phyloP scores from a whole-genome alignment of 2,329 filamentous ascomycete species.

The Aureobasidium sp. region DNA sequence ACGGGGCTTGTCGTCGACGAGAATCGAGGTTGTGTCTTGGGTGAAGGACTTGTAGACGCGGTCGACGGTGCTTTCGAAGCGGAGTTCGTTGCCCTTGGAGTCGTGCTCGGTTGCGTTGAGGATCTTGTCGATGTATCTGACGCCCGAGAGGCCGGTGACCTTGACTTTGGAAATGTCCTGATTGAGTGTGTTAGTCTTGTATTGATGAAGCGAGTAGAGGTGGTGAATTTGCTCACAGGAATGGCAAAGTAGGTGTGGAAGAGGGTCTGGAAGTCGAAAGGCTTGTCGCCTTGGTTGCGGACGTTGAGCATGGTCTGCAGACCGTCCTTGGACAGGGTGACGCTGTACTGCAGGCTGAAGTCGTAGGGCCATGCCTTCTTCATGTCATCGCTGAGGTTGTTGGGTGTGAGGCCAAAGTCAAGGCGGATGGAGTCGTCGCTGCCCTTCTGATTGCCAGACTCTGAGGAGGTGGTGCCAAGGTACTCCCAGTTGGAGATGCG shows the following conservation, averaged over 20 bases:
- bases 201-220: conserved; percentile 11
- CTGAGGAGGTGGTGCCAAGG: conserved; percentile 74
- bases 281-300: conserved; percentile 72
- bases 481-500: conserved; percentile 89
- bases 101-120: conserved; percentile 54
- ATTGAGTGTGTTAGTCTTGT: not conserved
- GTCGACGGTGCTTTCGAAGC: conserved; percentile 73
- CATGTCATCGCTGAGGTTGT: conserved; percentile 59
- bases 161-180: conserved; percentile 71
- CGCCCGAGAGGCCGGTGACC: conserved; percentile 67
- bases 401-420: conserved; percentile 81
- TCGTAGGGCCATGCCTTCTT: conserved; percentile 73
- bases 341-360: conserved; percentile 88
- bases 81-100: conserved; percentile 56
- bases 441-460: conserved; percentile 38
- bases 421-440: conserved; percentile 72
- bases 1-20: conserved; percentile 53
- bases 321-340: conserved; percentile 67
- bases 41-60: conserved; percentile 68
- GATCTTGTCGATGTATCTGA: conserved; percentile 78
- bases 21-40: conserved; percentile 55
- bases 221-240: conserved; percentile 47
- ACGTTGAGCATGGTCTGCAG: conserved; percentile 78
- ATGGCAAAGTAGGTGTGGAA: conserved; percentile 85
- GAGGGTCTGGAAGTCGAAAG: conserved; percentile 86